A percentile compares a stretch with the other conserved stretches of the same genome.
phyloP scores from a whole-genome alignment of 2,329 filamentous ascomycete genomes.

The Cytospora mali region DNA sequence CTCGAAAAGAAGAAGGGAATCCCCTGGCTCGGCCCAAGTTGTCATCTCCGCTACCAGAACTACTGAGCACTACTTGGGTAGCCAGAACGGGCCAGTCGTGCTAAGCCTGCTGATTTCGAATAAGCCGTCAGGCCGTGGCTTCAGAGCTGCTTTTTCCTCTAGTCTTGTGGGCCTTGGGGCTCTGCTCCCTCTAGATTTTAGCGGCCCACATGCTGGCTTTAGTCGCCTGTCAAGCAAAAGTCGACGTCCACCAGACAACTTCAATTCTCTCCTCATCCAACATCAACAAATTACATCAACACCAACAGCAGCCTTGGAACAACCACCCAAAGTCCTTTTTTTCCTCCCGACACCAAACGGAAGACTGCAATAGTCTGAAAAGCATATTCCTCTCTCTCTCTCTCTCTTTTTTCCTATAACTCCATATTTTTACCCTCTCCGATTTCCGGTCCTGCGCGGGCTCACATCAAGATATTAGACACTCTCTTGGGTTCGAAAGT shows the following conservation, averaged over 20 bases:
- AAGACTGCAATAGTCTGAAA: not conserved
- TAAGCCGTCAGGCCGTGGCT: not conserved
- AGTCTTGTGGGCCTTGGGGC: not conserved
- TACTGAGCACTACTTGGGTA: no score
- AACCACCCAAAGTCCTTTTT: not conserved
- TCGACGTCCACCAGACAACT: not conserved
- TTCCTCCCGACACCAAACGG: not conserved
- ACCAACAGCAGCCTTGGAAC: not conserved
- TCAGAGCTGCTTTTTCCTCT: not conserved
- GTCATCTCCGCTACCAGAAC: no score
- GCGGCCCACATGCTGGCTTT: not conserved
- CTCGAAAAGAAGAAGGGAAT: no score
- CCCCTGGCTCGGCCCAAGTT: no score
- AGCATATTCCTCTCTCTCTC: not conserved
- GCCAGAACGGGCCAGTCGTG: slow-evolving; percentile 1
- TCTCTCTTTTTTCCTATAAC: no score
- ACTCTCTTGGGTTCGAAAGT: not conserved
- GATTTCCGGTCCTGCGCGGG: not conserved
- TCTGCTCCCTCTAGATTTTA: not conserved
- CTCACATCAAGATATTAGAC: not conserved
- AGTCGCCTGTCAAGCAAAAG: slow-evolving; percentile 1
- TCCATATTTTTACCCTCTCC: not conserved
- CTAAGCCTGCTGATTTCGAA: not conserved
- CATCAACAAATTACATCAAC: not conserved
- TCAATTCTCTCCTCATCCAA: not conserved